These are phyloP conservation scores for Aurifilum marmelostoma DNA, from an alignment of 2,329 filamentous ascomycete genomes.

Conservation along the genomic window DNA sequence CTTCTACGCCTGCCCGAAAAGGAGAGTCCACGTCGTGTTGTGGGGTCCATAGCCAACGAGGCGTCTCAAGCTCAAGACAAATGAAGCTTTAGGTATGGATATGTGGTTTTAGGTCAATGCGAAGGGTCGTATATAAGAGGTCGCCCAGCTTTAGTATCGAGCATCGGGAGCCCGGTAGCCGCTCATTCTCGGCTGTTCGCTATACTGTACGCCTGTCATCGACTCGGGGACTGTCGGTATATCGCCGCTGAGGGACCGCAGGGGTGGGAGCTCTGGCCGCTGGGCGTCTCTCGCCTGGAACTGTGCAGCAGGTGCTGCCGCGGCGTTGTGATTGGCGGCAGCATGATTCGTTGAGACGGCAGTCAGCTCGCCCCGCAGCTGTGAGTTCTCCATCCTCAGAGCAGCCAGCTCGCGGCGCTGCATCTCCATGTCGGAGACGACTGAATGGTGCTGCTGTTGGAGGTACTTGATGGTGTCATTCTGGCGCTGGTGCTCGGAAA, in stretches of 20 bases:
- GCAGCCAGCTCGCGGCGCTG: conserved; percentile 54
- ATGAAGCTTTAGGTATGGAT: background rate
- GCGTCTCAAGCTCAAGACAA: background rate
- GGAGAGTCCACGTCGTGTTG: background rate
- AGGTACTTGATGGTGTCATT: conserved; percentile 52
- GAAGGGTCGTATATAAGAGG: background rate
- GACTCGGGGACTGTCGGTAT: conserved; percentile 55
- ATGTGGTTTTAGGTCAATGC: background rate
- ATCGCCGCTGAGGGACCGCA: conserved; percentile 54
- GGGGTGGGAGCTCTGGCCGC: conserved; percentile 59
- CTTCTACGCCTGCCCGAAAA: background rate
- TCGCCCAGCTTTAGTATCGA: conserved; percentile 31
- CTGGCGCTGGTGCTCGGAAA: conserved; percentile 63
- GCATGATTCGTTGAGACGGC: conserved; percentile 34
- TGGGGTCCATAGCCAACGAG: conserved; percentile 2
- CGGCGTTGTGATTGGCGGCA: conserved; percentile 30
- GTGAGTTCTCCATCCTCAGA: conserved; percentile 52
- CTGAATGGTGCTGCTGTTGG: conserved; percentile 48
- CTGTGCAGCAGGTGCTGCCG: conserved; percentile 31
- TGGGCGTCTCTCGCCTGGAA: conserved; percentile 36
- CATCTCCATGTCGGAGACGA: conserved; percentile 49
- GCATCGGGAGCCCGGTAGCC: conserved; percentile 48
- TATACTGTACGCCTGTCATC: conserved; percentile 69
- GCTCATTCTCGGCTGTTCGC: conserved; percentile 50
- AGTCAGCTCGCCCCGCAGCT: conserved; percentile 45